A percentile compares a stretch with the other conserved stretches of the same genome.
phyloP scores from a whole-genome alignment of 805 yeast genomes.

The Metschnikowia koreensis region DNA sequence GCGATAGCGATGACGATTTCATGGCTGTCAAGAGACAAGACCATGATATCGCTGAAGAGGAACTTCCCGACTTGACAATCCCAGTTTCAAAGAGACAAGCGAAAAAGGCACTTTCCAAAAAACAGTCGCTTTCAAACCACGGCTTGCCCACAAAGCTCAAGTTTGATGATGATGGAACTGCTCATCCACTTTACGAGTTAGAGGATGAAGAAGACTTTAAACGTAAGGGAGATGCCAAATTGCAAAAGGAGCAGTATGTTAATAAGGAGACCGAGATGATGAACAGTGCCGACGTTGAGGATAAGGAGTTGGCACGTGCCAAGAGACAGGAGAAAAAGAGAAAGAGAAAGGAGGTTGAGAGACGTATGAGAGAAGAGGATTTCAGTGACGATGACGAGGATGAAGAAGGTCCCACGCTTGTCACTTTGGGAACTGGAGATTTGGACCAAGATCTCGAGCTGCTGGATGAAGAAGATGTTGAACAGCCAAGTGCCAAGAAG shows the following conservation, averaged over 20 bases:
- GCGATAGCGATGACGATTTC: conserved; percentile 61
- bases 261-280: conserved; percentile 63
- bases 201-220: conserved; percentile 86
- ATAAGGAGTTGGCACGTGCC: conserved; percentile 71
- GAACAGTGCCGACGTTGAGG: conserved; percentile 70
- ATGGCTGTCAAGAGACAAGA: conserved; percentile 75
- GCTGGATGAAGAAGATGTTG: conserved; percentile 27
- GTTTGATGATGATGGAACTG: conserved; percentile 92
- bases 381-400: conserved; percentile 31
- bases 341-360: conserved; percentile 77
- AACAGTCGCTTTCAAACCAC: conserved; percentile 56
- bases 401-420: conserved; percentile 15
- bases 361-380: conserved; percentile 46
- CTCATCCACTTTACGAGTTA: conserved; percentile 89
- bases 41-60: conserved; percentile 65
- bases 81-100: conserved; percentile 82
- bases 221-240: conserved; percentile 65
- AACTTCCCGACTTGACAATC: conserved; percentile 55
- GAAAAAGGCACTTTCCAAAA: conserved; percentile 85
- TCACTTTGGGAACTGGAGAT: conserved; percentile 36
- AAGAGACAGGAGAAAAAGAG: conserved; percentile 88
- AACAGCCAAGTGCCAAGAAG: conserved; percentile 37
- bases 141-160: conserved; percentile 75
- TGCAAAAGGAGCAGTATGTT: conserved; percentile 68
- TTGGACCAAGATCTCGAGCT: conserved; percentile 48